Percentiles rank a stretch among this genome's conserved stretches.
phyloP scores from a whole-genome alignment of 225 moss, liverwort and hornwort species.

The Straminergon stramineum region DNA sequence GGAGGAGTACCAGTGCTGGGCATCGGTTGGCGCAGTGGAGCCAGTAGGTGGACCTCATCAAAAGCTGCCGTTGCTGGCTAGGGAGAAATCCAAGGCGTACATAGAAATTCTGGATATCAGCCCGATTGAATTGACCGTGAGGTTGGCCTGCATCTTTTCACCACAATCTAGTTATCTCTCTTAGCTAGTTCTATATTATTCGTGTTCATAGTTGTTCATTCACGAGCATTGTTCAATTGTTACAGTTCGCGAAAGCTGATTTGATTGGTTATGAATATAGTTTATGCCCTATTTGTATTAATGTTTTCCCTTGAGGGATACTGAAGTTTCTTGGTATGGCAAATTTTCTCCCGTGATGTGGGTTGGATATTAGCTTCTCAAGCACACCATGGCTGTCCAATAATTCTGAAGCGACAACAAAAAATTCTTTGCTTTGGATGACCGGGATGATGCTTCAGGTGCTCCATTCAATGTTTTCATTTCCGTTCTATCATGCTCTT shows the following conservation, averaged over 20 bases:
- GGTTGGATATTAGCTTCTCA: conserved; percentile 50
- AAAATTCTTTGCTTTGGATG: conserved; percentile 74
- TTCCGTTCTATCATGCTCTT: not conserved
- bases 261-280: not conserved
- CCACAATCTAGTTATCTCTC: not conserved
- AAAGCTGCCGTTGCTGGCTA: conserved; percentile 64
- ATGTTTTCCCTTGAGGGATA: not conserved
- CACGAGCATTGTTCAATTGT: not conserved
- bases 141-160: conserved; percentile 31
- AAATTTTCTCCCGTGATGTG: not conserved
- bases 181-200: not conserved
- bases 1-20: conserved; percentile 87
- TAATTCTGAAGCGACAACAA: conserved; percentile 55
- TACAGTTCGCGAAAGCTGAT: not conserved
- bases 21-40: conserved; percentile 74
- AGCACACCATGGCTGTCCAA: conserved; percentile 96
- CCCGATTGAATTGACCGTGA: conserved; percentile 73
- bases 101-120: conserved; percentile 79
- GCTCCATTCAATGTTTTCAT: not conserved
- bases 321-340: not conserved
- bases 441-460: conserved; percentile 95
- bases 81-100: conserved; percentile 77
- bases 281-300: not conserved
- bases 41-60: conserved; percentile 56
- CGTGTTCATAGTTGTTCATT: not conserved